Base-by-base conservation (phyloP, 1,284 basidiomycete genomes). In the Vanrija humicola region DNA sequence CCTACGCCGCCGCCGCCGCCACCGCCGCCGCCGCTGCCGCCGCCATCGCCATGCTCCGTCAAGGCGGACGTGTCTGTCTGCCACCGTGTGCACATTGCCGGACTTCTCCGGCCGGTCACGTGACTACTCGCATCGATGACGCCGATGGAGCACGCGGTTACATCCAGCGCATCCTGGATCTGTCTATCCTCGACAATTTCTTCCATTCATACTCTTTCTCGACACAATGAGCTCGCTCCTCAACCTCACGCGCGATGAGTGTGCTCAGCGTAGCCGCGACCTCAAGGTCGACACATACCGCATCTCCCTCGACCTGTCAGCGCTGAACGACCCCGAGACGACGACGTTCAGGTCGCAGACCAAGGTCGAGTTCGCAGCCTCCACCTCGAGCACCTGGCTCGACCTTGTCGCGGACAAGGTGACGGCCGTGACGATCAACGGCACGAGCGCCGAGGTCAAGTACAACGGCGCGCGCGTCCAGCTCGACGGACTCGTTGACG, bases 231-330 rank as follows among this genome's bases (percentile, higher is more conserved):
- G 29, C 16, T 8, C 28, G 23, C 48, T 26, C 15, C 48, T 55
- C 25, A 55, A 55, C 26, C 48, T 55, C 48, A 55, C 53, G 5
- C 53, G 53, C 48, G 53, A 50, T 25, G 53, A 55, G 43, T 55
- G 53, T 38, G 53, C 48, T 0, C 15, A 40, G 15, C 53, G 53
- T 38, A 46, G 48, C 48, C 26, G 39, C 25, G 43, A 6, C 9
- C 21, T 55, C 38, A 23, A 19, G 34, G 43, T 55, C 26, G 48
- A 55, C 48, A 49, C 53, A 2, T 55, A 55, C 44, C 16, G 19
- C 26, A 21, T 55, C 48, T 26, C 29, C 15, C 53, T 55, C 38
- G 53, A 46, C 47, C 53, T 55, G 9, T 8, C 38, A 18, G 48
- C 38, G 38, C 45, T 55, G 43, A 39, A 55, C 38, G 43, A 55